These are phyloP conservation scores for Caloboletus firmus DNA, from an alignment of 1,284 basidiomycete genomes.

Conservation along the genomic window DNA sequence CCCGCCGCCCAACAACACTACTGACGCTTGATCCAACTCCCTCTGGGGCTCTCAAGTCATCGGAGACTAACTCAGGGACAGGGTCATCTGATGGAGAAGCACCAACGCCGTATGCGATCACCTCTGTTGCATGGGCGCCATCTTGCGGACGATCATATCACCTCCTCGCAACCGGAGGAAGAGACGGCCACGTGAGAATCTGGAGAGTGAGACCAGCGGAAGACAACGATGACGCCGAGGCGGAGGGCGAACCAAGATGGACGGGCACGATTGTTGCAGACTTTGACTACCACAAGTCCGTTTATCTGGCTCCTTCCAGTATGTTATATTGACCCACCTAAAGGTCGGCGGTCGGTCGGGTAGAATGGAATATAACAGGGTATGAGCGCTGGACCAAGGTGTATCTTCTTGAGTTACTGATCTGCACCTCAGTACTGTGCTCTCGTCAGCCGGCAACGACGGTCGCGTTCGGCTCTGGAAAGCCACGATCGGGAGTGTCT, in stretches of 20 bases:
- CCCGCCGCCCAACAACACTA: slow-evolving; percentile 48
- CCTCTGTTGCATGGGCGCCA: slow-evolving; percentile 87
- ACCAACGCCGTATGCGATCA: slow-evolving; percentile 59
- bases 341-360: slow-evolving; percentile 67
- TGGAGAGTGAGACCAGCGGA: slow-evolving; percentile 73
- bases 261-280: slow-evolving; percentile 74
- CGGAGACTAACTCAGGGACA: slow-evolving; percentile 26
- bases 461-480: slow-evolving; percentile 90
- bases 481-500: slow-evolving; percentile 70
- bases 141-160: slow-evolving; percentile 90
- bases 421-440: slow-evolving; percentile 62
- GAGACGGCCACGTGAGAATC: slow-evolving; percentile 85
- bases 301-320: slow-evolving; percentile 1
- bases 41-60: slow-evolving; percentile 19
- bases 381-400: slow-evolving; percentile 38
- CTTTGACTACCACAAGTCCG: slow-evolving; percentile 79
- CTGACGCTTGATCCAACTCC: slow-evolving; percentile 45
- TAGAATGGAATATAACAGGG: slow-evolving; percentile 89
- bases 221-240: slow-evolving; percentile 40
- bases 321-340: slow-evolving; percentile 13
- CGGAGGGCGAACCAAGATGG: slow-evolving; percentile 61
- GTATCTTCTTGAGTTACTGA: slow-evolving; percentile 9
- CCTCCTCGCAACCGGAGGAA: slow-evolving; percentile 82
- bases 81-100: slow-evolving; percentile 32
- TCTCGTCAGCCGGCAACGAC: slow-evolving; percentile 88